Evolutionary conservation across 2,329 filamentous ascomycete species (phyloP), one percentile per base, ranked within the genome.

Genomic region (Phaeomoniella chlamydospora): DNA sequence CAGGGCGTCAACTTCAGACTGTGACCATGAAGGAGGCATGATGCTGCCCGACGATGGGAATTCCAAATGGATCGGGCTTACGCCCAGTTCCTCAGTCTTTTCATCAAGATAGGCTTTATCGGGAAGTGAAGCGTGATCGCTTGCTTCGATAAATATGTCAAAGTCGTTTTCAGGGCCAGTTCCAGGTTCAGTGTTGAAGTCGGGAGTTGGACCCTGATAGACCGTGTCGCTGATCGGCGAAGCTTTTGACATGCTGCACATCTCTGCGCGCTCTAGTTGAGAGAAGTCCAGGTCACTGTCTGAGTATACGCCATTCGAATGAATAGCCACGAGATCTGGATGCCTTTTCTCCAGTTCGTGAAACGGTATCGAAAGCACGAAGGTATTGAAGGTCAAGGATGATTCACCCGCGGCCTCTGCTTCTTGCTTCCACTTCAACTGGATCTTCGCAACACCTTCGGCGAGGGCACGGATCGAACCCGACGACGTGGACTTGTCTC

Each of bases 11-110:
- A 83, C 74, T 56, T 94, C 88, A 5, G 70, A 65, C 40, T 87
- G 81, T 1, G 80, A 84, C 72, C 81, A 92, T 0, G 80, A 82
- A 2, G 86, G 81, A 2, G 84, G 79, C 48, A 88, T 68, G 37
- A 96, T 82, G 48, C 84, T 92, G n/a, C 90, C 90, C 2, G 88
- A 94, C 0, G 86, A 90, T 1, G 88, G 88, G 42, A 96, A 96
- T 45, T 93, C 81, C 36, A 92, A 61, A 43, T 70, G 64, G 41
- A 76, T 59, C 11, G 71, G 59, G 3, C 62, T 38, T 13, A 35
- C 31, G 9, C 37, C 36, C 1, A 69, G 50, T 39, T 70, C 59
- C 45, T 79, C 70, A 18, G 74, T 69, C 38, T 87, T 64, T 35
- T 69, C 62, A 39, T 72, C 67, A 33, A 94, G 62, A 4, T 71